Base-by-base conservation (phyloP, 495 filamentous ascomycete species). In the Aspergillus asperescens region DNA sequence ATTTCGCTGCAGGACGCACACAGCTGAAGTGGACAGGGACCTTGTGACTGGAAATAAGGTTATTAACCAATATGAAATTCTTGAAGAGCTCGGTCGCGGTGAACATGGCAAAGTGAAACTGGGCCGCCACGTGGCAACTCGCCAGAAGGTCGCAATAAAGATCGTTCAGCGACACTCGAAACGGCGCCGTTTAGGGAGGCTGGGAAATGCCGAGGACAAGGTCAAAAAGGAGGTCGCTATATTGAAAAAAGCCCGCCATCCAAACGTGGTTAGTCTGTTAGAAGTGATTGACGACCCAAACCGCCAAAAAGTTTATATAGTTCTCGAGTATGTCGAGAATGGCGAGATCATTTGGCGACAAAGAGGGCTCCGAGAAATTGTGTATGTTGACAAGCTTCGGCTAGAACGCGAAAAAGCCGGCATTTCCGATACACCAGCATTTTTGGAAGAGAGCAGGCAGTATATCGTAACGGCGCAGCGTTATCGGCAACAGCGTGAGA, bases 201-300 rank as follows among this genome's bases (percentile, higher is more conserved):
- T 80, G 16, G 81, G 79, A 1, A 82, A 83, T 41, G 84, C 88
- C 18, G 88, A 91, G 61, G 89, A 94, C 64, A 96, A 96, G 73
- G 91, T 95, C 52, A 96, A 95, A 73, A 84, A 85, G 63, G 93
- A 98, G 72, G 92, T 99, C 54, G 93, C 93, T 56, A 96, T 99
- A 49, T 72, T 99, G 54, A 99, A 99, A 69, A 97, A 97, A 75
- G 93, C 92, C 38, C 84, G 90, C 12, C 93, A 99, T 69, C 85
- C 89, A 13, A 95, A 97, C 57, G 87, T 99, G 34, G 94, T 97
- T 53, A 90, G 87, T 61, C 74, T 99, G 43, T 78, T 96, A 22
- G 93, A 99, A 67, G 90, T 99, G 60, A 97, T 99, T 60, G 93
- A 99, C 61, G 93, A 99, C 65, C 90, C 91, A 1, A 86, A 89